phyloP scores from a whole-genome alignment of 2,329 filamentous ascomycete genomes.

The Beauveria bassiana region DNA sequence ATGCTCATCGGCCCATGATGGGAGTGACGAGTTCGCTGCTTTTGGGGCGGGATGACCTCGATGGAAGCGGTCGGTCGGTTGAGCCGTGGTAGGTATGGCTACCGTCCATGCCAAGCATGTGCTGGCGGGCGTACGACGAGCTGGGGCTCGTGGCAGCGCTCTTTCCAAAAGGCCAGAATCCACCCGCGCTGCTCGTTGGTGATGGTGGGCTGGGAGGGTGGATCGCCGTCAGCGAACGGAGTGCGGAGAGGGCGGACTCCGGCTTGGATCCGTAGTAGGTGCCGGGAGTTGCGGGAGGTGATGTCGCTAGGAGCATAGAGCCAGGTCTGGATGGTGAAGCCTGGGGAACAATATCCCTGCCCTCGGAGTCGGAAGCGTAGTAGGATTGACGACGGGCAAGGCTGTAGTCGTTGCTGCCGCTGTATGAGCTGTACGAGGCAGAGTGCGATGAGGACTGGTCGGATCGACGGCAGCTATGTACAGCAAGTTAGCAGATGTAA shows the following conservation, averaged over 20 bases:
- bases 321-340: conserved; percentile 54
- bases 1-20: conserved; percentile 41
- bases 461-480: conserved; percentile 43
- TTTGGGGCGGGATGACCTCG: conserved; percentile 50
- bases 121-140: conserved; percentile 40
- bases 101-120: conserved; percentile 44
- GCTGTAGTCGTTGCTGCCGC: conserved; percentile 23
- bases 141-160: conserved; percentile 45
- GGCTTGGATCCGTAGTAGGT: conserved; percentile 21
- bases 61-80: conserved; percentile 49
- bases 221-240: conserved; percentile 40
- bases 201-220: conserved; percentile 49
- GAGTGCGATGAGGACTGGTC: conserved; percentile 34
- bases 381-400: conserved; percentile 35
- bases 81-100: conserved; percentile 28
- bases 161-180: conserved; percentile 46
- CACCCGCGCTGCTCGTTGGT: conserved; percentile 35
- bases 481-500: conserved; percentile 16
- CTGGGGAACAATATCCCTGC: conserved; percentile 55
- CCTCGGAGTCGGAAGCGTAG: conserved; percentile 40
- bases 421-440: conserved; percentile 14
- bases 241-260: conserved; percentile 46
- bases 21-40: conserved; percentile 59
- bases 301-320: conserved; percentile 44
- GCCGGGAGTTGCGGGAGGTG: conserved; percentile 42